A percentile compares a stretch with the other conserved stretches of the same genome.
phyloP scores from a whole-genome alignment of 768 basidiomycete genomes.

The Boletus sp. region DNA sequence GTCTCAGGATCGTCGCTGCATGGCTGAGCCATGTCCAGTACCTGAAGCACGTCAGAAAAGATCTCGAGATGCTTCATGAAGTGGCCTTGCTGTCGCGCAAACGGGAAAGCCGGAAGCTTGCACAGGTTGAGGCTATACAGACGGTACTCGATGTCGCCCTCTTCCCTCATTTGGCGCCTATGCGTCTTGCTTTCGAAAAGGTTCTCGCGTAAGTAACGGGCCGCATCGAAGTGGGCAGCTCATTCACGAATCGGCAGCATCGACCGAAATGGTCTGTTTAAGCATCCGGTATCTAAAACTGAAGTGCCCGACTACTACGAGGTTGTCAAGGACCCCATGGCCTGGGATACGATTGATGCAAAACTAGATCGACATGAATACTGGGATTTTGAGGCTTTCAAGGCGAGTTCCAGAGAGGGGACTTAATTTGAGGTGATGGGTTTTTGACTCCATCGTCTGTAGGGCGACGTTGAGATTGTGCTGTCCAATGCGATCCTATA shows the following conservation, averaged over 20 bases:
- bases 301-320: slow-evolving; percentile 92
- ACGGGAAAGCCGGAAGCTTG: slow-evolving; percentile 79
- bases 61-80: slow-evolving; percentile 69
- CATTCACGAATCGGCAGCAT: slow-evolving; percentile 42
- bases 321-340: slow-evolving; percentile 83
- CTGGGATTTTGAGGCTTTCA: slow-evolving; percentile 70
- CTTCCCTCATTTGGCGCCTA: slow-evolving; percentile 58
- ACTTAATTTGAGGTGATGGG: neutral
- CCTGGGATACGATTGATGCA: slow-evolving; percentile 74
- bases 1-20: neutral
- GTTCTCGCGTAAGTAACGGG: slow-evolving; percentile 59
- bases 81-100: slow-evolving; percentile 66
- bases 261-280: slow-evolving; percentile 75
- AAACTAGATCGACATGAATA: slow-evolving; percentile 85
- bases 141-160: slow-evolving; percentile 59
- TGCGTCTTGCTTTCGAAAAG: slow-evolving; percentile 66
- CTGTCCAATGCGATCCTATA: slow-evolving; percentile 83
- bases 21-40: slow-evolving; percentile 30
- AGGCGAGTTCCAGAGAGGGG: slow-evolving; percentile 37
- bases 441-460: neutral
- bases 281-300: slow-evolving; percentile 71
- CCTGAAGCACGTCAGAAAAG: slow-evolving; percentile 63
- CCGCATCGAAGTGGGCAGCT: neutral
- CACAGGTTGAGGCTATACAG: slow-evolving; percentile 63
- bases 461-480: slow-evolving; percentile 85